A percentile compares a stretch with the other conserved stretches of the same genome.
Conservation (phyloP, 495 filamentous ascomycete genomes). For the Sphaerosporella brunnea region DNA sequence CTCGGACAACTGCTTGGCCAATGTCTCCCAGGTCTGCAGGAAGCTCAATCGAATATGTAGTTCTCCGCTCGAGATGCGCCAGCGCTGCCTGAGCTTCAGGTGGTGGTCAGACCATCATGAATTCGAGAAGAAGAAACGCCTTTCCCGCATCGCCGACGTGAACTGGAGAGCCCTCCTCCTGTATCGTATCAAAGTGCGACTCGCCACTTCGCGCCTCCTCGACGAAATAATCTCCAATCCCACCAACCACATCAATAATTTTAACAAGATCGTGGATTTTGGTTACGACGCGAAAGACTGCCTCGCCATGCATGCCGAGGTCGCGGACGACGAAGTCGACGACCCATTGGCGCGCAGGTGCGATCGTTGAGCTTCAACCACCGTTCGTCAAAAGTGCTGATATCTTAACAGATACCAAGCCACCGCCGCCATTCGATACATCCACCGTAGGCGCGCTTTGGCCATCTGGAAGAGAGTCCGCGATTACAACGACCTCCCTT, state of each 20-base stretch:
- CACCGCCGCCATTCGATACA: conserved; percentile 48
- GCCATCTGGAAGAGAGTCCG: conserved; percentile 49
- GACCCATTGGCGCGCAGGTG: conserved; percentile 74
- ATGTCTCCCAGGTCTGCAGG: conserved; percentile 36
- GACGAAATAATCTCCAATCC: conserved; percentile 54
- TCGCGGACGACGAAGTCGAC: conserved; percentile 37
- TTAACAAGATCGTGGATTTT: conserved; percentile 45
- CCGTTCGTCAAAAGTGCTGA: conserved; percentile 1
- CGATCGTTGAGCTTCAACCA: conserved; percentile 8
- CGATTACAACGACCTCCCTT: conserved; percentile 35
- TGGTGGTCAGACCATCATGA: conserved; percentile 58
- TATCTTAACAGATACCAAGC: conserved; percentile 47
- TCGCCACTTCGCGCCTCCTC: conserved; percentile 38
- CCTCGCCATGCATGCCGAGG: conserved; percentile 44
- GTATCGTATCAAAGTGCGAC: conserved; percentile 38
- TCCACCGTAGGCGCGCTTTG: conserved; percentile 68
- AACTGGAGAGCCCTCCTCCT: conserved; percentile 66
- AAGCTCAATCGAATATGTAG: conserved; percentile 46
- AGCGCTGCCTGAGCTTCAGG: conserved; percentile 50
- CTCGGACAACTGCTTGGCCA: conserved; percentile 34
- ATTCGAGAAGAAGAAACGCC: conserved; percentile 37
- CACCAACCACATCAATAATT: conserved; percentile 47
- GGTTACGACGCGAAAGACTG: conserved; percentile 85
- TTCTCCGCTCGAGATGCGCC: conserved; percentile 60
- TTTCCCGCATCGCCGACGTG: conserved; percentile 31